Evolutionary conservation across 2,329 filamentous ascomycete genomes (phyloP), one percentile per base, ranked within the genome.

Genomic region (Metarhizium album): DNA sequence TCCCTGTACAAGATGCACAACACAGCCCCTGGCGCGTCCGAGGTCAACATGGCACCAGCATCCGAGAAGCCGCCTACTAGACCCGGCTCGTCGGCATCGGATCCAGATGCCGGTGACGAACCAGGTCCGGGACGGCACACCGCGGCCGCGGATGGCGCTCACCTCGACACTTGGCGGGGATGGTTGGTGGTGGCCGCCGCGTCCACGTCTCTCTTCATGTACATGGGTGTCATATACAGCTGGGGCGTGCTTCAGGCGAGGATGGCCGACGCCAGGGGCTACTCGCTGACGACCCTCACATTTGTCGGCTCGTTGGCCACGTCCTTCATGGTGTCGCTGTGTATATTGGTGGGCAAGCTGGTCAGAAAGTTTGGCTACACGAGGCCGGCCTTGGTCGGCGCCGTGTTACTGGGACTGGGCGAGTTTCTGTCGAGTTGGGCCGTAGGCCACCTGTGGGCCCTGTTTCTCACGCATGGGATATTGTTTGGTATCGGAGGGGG

Each of bases 161-260:
- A 50, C 9, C 13, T 49, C 42, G 58, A 60, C 45, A 45, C 53
- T 6, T 56, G 53, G 48, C 50, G 50, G 7, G 60, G 58, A 7
- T 64, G 59, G 62, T 31, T 62, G 8, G 57, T 62, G 16, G 62
- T 61, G 3, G 47, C 54, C 6, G 62, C 62, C 2, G 54, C 60
- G 0, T 56, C 60, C 0, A 49, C 53, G 45, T 57, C 57, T 1
- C 53, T 62, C 18, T 62, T 62, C 42, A 55, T 59, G n/a, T 62
- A 61, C 50, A 57, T 62, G 49, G 61, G 61, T 13, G 58, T 61
- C 38, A 56, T 63, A 46, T 62, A 63, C 51, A 61, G 58, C 1
- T 62, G 59, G 60, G 60, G 59, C 16, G 58, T 63, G 22, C 42
- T 61, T 50, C 61, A 63, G 27, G 57, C 58, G 14, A 48, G 55